Conservation (phyloP, 768 basidiomycete species). For the Russula olivacea region DNA sequence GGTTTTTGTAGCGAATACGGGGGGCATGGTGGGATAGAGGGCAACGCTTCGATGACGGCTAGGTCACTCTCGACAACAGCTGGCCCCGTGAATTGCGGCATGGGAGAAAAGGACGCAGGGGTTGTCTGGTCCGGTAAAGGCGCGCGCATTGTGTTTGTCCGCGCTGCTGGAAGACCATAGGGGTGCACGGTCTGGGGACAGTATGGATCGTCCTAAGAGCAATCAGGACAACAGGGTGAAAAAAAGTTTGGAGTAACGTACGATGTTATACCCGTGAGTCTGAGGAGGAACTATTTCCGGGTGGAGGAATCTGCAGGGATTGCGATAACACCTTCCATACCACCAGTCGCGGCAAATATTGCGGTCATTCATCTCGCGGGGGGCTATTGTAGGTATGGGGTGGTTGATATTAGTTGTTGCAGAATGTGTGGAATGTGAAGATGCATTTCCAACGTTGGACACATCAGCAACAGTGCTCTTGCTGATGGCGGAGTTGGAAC, state of each 20-base stretch:
- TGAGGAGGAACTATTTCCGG: background rate
- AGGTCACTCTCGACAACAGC: background rate
- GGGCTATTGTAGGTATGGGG: too few relatives aligned
- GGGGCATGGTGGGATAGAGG: background rate
- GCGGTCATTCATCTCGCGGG: too few relatives aligned
- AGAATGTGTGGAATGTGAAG: too few relatives aligned
- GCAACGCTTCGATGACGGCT: background rate
- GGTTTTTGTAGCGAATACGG: background rate
- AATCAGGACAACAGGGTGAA: background rate
- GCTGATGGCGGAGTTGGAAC: too few relatives aligned
- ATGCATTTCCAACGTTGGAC: too few relatives aligned
- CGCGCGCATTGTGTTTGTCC: background rate
- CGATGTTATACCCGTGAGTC: background rate
- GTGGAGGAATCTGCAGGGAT: too few relatives aligned
- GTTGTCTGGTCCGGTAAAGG: background rate
- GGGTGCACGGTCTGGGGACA: background rate
- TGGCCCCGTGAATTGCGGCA: background rate
- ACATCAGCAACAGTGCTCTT: too few relatives aligned
- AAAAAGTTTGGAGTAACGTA: background rate
- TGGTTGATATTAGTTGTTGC: too few relatives aligned
- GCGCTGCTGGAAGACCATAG: background rate
- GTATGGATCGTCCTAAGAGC: background rate
- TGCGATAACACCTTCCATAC: too few relatives aligned
- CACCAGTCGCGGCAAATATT: too few relatives aligned
- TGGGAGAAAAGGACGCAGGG: too few relatives aligned